Conservation (phyloP, 257 asterid species). For the Salvia miltiorrhiza region DNA sequence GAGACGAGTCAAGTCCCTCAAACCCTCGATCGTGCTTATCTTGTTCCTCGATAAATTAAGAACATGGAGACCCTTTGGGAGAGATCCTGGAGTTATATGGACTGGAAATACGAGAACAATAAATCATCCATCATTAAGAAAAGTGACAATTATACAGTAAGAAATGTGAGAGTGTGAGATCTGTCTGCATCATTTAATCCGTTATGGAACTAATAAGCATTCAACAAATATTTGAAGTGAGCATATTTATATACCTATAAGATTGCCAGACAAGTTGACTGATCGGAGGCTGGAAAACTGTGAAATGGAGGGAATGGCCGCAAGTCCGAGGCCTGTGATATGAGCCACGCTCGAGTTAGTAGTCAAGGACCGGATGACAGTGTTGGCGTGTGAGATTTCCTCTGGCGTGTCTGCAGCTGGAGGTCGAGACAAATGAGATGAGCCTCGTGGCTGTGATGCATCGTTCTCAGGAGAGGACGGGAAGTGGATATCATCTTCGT, state of each 20-base stretch:
- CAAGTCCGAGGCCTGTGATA: conserved; percentile 53
- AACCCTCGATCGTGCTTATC: conserved; percentile 69
- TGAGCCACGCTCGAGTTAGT: conserved; percentile 78
- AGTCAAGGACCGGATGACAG: conserved; percentile 57
- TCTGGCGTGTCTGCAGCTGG: conserved; percentile 33
- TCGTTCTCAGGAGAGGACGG: conserved; percentile 36
- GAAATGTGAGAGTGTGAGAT: no score
- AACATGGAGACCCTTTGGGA: conserved; percentile 81
- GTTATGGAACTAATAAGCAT: background rate
- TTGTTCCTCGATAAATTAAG: conserved; percentile 77
- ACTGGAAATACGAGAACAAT: conserved; percentile 38
- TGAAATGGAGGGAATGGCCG: conserved; percentile 60
- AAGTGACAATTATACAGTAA: no score
- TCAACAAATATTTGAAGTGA: background rate
- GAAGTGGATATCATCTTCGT: conserved; percentile 32
- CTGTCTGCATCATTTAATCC: no score
- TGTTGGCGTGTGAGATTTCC: conserved; percentile 65
- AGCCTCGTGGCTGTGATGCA: conserved; percentile 24
- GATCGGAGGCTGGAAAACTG: conserved; percentile 61
- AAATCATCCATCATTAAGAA: no score
- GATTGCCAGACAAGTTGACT: conserved; percentile 71
- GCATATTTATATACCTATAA: conserved; percentile 43
- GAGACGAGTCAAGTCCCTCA: conserved; percentile 70
- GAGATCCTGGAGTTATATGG: conserved; percentile 64
- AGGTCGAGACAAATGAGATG: conserved; percentile 23